These are phyloP conservation scores for Trichoderma atroviride DNA, from an alignment of 2,329 filamentous ascomycete species.

Conservation along the genomic window DNA sequence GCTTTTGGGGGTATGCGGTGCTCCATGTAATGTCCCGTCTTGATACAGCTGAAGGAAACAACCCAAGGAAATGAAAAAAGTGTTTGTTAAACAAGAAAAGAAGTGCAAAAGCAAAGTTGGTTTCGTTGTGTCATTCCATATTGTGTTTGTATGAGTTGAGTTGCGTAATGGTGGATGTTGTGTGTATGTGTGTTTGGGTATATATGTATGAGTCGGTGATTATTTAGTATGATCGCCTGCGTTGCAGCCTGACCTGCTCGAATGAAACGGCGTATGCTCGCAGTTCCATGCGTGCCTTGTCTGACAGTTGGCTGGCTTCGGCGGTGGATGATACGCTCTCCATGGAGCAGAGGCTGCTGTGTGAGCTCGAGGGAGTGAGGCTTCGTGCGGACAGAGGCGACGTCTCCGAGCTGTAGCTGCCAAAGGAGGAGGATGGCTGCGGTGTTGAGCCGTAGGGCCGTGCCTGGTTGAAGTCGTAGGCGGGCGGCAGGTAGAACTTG, in stretches of 20 bases:
- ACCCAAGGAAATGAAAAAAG: slow-evolving; percentile 29
- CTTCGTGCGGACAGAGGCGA: slow-evolving; percentile 38
- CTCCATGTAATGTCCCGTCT: slow-evolving; percentile 53
- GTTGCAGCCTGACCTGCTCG: slow-evolving; percentile 71
- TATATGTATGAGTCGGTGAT: background rate
- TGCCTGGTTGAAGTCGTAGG: slow-evolving; percentile 72
- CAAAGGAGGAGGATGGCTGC: slow-evolving; percentile 38
- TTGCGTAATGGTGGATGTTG: slow-evolving; percentile 35
- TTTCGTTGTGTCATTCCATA: slow-evolving; percentile 31
- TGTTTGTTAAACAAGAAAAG: slow-evolving; percentile 25
- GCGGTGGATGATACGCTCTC: slow-evolving; percentile 59
- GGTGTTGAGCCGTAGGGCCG: slow-evolving; percentile 59
- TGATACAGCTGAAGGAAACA: slow-evolving; percentile 45
- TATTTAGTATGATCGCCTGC: slow-evolving; percentile 59
- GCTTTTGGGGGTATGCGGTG: slow-evolving; percentile 52
- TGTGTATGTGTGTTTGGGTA: background rate
- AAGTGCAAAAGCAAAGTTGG: slow-evolving; percentile 28
- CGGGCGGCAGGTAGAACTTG: slow-evolving; percentile 70
- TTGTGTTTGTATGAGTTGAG: slow-evolving; percentile 36
- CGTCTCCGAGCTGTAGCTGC: slow-evolving; percentile 34
- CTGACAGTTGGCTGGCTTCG: slow-evolving; percentile 64
- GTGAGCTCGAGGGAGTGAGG: slow-evolving; percentile 74
- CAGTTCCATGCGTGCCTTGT: slow-evolving; percentile 77
- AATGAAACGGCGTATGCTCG: slow-evolving; percentile 86
- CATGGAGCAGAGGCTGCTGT: slow-evolving; percentile 81